phyloP scores from a whole-genome alignment of 768 basidiomycete genomes.

The Wakefieldia striispora region DNA sequence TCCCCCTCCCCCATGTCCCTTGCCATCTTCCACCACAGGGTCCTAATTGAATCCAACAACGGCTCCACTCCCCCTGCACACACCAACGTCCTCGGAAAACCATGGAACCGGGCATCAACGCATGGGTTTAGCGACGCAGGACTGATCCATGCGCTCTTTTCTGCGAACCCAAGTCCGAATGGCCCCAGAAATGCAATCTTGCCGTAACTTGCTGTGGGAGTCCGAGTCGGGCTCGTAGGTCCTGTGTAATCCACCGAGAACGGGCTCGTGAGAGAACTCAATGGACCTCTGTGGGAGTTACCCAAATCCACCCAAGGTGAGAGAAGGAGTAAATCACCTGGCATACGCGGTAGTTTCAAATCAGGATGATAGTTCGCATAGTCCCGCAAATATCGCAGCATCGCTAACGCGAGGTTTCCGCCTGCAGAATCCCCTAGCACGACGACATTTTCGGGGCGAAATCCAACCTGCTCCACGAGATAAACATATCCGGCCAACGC shows the following conservation, averaged over 20 bases:
- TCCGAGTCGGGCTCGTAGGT: background rate
- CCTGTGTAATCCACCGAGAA: constrained; percentile 28
- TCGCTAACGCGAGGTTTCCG: constrained; percentile 44
- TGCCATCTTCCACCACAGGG: constrained; percentile 48
- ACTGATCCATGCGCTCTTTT: constrained; percentile 55
- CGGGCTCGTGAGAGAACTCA: constrained; percentile 37
- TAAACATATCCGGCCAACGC: constrained; percentile 49
- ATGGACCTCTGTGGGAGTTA: constrained; percentile 25
- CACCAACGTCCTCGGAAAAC: constrained; percentile 62
- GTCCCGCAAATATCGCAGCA: constrained; percentile 37
- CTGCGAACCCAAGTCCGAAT: constrained; percentile 44
- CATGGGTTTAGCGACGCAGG: constrained; percentile 49
- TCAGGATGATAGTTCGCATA: constrained; percentile 11
- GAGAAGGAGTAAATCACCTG: constrained; percentile 33
- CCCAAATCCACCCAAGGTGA: constrained; percentile 32
- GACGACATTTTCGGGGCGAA: constrained; percentile 43
- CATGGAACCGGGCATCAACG: constrained; percentile 43
- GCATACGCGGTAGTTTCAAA: constrained; percentile 19
- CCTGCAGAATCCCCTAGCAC: constrained; percentile 56
- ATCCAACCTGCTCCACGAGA: constrained; percentile 42
- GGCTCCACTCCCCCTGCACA: constrained; percentile 58
- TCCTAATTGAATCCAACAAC: constrained; percentile 51
- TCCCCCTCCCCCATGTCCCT: constrained; percentile 49
- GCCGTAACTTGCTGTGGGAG: background rate
- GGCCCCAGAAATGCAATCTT: constrained; percentile 46